A percentile compares a stretch with the other conserved stretches of the same genome.
These are phyloP conservation scores for Lasiosphaeriaceae sp. DNA, from an alignment of 495 filamentous ascomycete genomes.

Conservation along the genomic window DNA sequence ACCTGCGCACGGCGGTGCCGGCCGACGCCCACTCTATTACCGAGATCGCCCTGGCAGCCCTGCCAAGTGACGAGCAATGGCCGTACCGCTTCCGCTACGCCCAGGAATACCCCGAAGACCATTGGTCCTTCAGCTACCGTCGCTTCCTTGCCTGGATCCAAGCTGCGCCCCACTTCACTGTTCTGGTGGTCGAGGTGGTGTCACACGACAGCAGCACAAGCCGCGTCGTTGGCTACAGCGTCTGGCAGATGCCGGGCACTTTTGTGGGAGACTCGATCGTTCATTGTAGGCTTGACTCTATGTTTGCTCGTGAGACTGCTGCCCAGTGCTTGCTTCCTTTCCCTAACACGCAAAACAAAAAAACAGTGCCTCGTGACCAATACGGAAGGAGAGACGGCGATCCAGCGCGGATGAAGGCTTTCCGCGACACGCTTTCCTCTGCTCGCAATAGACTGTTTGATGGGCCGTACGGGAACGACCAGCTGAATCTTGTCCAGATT, in stretches of 20 bases:
- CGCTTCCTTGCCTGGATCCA: neutral
- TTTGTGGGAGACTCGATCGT: too few relatives aligned
- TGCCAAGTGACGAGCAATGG: neutral
- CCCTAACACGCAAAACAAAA: neutral
- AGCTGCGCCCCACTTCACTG: neutral
- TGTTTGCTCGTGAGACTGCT: neutral
- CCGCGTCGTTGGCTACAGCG: too few relatives aligned
- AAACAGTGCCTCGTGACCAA: neutral
- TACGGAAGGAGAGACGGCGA: too few relatives aligned
- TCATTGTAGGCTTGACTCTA: too few relatives aligned
- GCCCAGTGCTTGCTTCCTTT: too few relatives aligned
- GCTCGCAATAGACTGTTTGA: neutral
- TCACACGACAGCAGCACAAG: too few relatives aligned
- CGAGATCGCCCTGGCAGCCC: neutral
- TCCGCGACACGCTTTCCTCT: neutral
- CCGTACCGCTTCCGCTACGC: neutral
- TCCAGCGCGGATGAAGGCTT: neutral
- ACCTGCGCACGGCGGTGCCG: neutral
- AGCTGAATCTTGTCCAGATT: neutral
- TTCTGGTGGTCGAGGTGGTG: neutral
- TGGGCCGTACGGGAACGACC: neutral
- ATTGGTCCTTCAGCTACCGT: neutral
- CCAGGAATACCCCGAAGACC: neutral
- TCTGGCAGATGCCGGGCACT: too few relatives aligned
- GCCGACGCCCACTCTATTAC: neutral